Base-by-base conservation (phyloP, 495 filamentous ascomycete genomes). In the Lichina pygmaea region DNA sequence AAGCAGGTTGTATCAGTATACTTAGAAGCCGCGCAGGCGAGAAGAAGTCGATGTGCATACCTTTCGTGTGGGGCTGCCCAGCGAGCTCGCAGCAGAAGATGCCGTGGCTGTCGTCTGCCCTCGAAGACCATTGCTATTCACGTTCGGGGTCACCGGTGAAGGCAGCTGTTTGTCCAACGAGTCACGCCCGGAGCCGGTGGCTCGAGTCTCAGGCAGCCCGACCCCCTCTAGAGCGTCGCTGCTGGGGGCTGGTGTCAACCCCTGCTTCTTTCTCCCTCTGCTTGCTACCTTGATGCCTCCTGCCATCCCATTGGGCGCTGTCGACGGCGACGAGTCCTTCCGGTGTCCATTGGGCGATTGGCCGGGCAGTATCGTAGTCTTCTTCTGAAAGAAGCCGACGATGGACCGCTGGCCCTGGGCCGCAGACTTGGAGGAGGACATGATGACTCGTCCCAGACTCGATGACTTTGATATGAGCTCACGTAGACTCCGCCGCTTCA, bases 341-440 rank as follows among this genome's bases (percentile, higher is more conserved):
- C 24, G 24, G 24, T 24, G 24, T 43, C 61, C 54, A 53, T 68
- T 65, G 8, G 24, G 24, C 13, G 45, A 40, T 42, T 34, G 16
- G 7, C 37, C 7, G 13, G 59, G 59, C 9, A 65, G 61, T 16
- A 65, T 60, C 8, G 65, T 64, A 0, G 68, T 60, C 9, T 70
- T 70, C 53, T 78, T 86, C 46, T 77, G 66, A 52, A 93, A 92
- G 65, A 93, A 93, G 34, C 81, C 79, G 4, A 85, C 64, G 44
- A 93, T 89, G 8, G 70, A 72, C 51, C 75, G 81, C 60, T 86
- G 78, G 54, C 72, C 78, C 54, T 78, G 83, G 24, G 24, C 4
- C 2, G 24, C 24, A 24, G 24, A 24, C 24, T 24, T 24, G 1
- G 24, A 24, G 24, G 24, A 24, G 4, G 24, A 24, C 24, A 24